Evolutionary conservation across 148 eudicot genomes (phyloP).

Genomic region (Talinum fruticosum): DNA sequence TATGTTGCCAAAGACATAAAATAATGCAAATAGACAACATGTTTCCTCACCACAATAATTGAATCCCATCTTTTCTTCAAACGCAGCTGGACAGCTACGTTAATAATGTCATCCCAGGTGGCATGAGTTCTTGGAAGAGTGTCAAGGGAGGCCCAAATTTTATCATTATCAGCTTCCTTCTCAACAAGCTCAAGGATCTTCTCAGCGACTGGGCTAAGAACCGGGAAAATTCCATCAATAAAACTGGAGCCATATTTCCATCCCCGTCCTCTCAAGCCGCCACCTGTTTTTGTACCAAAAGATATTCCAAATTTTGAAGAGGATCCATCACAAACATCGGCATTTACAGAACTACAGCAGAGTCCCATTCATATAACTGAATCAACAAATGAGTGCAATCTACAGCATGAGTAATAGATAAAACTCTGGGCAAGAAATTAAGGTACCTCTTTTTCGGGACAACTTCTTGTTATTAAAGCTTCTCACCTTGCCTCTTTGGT

Average conservation of each 20-base stretch:
- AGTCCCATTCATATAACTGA: not conserved
- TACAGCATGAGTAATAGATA: not conserved
- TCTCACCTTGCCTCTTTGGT: conserved; percentile 52
- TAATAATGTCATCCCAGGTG: conserved; percentile 78
- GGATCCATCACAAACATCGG: not conserved
- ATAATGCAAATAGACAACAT: not conserved
- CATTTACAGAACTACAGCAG: not conserved
- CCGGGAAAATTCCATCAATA: conserved; percentile 87
- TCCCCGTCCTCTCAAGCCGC: conserved; percentile 78
- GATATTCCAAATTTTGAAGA: conserved; percentile 5
- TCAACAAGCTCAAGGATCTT: conserved; percentile 56
- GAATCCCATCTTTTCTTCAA: conserved; percentile 65
- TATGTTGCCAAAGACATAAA: not conserved
- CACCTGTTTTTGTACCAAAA: conserved; percentile 37
- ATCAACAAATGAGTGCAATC: not conserved
- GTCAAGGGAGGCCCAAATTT: conserved; percentile 58
- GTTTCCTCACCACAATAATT: conserved; percentile 50
- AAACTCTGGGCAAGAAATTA: not conserved
- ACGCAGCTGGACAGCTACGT: conserved; percentile 69
- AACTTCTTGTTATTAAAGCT: conserved; percentile 63
- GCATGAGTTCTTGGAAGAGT: conserved; percentile 59
- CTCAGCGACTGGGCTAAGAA: conserved; percentile 65
- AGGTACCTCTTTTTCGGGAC: conserved; percentile 67
- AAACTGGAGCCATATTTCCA: conserved; percentile 93
- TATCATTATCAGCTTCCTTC: conserved; percentile 48